Evolutionary conservation across 2,329 filamentous ascomycete genomes (phyloP).

Genomic region (Diaporthe sp.): DNA sequence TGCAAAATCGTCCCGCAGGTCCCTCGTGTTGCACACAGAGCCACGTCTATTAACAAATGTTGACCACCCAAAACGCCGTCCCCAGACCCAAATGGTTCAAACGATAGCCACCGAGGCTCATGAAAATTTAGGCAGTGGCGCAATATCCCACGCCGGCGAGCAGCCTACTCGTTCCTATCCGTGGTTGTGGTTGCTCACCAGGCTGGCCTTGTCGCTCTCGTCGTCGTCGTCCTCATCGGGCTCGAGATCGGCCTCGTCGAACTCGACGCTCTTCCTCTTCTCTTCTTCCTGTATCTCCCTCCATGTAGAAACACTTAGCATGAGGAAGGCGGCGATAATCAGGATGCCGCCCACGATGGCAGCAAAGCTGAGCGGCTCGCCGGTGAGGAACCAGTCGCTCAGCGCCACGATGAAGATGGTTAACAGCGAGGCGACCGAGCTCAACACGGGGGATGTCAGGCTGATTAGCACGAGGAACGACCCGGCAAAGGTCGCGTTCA

Average conservation of each 20-base stretch:
- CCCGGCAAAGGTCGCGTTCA: constrained; percentile 93
- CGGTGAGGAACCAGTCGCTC: constrained; percentile 88
- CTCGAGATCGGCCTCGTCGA: constrained; percentile 60
- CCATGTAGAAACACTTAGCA: constrained; percentile 92
- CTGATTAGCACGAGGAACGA: constrained; percentile 94
- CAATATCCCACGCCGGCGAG: neutral
- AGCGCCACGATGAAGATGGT: constrained; percentile 98
- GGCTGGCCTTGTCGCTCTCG: constrained; percentile 40
- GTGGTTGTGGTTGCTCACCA: constrained; percentile 33
- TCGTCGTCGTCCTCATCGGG: constrained; percentile 53
- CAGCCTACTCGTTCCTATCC: neutral
- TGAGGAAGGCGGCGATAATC: constrained; percentile 89
- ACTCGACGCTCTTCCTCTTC: constrained; percentile 66
- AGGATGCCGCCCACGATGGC: constrained; percentile 86
- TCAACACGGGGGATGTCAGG: constrained; percentile 91
- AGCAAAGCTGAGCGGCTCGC: constrained; percentile 78
- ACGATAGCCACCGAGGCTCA: neutral
- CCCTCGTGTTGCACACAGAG: neutral
- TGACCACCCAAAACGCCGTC: neutral
- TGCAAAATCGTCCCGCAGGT: neutral
- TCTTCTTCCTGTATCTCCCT: constrained; percentile 91
- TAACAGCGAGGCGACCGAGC: constrained; percentile 90
- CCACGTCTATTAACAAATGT: constrained; percentile 3
- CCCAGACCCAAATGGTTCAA: neutral
- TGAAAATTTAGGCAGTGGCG: neutral